Evolutionary conservation across 1,284 basidiomycete genomes (phyloP).

Genomic region (Cystobasidium sp.): DNA sequence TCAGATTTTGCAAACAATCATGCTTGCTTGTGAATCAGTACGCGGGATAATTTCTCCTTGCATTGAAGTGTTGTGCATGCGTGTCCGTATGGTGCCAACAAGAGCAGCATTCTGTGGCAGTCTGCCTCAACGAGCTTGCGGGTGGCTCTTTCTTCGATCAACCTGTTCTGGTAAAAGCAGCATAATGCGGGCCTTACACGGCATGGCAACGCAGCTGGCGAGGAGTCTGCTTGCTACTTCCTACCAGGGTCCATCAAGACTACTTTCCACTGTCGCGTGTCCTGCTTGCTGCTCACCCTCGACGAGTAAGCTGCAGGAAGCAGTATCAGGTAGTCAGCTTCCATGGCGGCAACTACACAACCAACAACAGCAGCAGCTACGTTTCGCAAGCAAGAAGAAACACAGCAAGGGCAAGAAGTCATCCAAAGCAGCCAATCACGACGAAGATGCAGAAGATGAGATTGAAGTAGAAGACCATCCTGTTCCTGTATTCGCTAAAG

Average conservation of each 20-base stretch:
- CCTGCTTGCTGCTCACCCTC: background rate
- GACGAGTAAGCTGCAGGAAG: background rate
- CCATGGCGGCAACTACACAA: background rate
- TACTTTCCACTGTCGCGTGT: background rate
- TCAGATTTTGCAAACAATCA: no score
- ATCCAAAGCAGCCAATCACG: conserved; percentile 78
- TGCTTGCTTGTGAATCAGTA: no score
- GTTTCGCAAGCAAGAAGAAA: conserved; percentile 43
- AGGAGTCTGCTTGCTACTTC: background rate
- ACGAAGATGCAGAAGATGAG: conserved; percentile 60
- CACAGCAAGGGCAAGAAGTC: conserved; percentile 63
- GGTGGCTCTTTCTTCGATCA: no score
- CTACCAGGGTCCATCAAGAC: background rate
- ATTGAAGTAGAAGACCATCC: conserved; percentile 35
- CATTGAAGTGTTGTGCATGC: no score
- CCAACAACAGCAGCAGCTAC: conserved; percentile 22
- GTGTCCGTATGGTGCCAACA: no score
- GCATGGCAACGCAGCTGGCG: background rate
- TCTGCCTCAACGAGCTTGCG: no score
- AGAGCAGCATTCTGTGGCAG: no score
- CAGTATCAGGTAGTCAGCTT: background rate
- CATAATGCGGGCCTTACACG: no score
- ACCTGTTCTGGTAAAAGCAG: no score
- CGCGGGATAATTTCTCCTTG: no score
- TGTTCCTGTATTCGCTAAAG: conserved; percentile 38